Evolutionary conservation across 768 basidiomycete species (phyloP), one percentile per base, ranked within the genome.

Genomic region (Lenzites betulinus): DNA sequence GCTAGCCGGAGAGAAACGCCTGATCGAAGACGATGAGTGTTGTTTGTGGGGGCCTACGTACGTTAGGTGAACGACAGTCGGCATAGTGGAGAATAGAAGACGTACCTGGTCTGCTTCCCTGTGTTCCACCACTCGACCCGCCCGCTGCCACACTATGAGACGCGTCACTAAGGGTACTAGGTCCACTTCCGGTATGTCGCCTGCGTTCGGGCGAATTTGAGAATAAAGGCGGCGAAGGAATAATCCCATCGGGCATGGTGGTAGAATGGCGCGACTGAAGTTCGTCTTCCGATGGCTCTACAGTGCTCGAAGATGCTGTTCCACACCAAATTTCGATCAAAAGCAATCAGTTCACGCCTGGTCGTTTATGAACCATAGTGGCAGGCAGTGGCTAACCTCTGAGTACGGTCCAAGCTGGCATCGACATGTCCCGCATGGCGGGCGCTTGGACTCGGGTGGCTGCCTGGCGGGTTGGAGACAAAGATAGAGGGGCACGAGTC

Each of bases 311-410:
- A 5, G 39, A 41, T n/a, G 54, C 59, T 60, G 33, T 36, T 16
- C 15, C n/a, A n/a, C n/a, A n/a, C n/a, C n/a, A n/a, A n/a, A n/a
- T n/a, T n/a, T n/a, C n/a, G n/a, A n/a, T n/a, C n/a, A n/a, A n/a
- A n/a, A n/a, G n/a, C n/a, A n/a, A n/a, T n/a, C n/a, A n/a, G n/a
- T n/a, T n/a, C n/a, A n/a, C n/a, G n/a, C n/a, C n/a, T n/a, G n/a
- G n/a, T n/a, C n/a, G n/a, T n/a, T n/a, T n/a, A n/a, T n/a, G n/a
- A n/a, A n/a, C n/a, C n/a, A n/a, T 23, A 26, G 9, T 41, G 36
- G 11, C 25, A n/a, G 35, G 25, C 18, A 28, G 47, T 41, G 47
- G 55, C 59, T 60, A 47, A 60, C 59, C 59, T 60, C 59, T 35
- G 15, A 60, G 33, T 35, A 50, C 25, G 12, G 59, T 38, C 59